These are phyloP conservation scores for Agaricus sinodeliciosus DNA, from an alignment of 768 basidiomycete genomes.

Conservation along the genomic window DNA sequence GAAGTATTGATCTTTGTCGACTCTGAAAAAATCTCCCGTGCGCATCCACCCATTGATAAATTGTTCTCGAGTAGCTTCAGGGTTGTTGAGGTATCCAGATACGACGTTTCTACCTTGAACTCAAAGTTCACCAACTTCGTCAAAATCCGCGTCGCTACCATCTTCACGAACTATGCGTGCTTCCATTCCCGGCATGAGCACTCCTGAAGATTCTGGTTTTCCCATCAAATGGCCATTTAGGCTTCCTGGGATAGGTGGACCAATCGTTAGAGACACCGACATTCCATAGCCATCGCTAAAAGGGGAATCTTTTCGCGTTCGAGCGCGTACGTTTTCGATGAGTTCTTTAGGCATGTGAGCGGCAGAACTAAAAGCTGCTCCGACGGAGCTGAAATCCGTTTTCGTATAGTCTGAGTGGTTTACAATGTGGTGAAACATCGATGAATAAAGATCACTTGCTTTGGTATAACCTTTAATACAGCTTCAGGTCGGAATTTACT, in stretches of 20 bases:
- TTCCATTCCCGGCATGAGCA: slow-evolving; percentile 57
- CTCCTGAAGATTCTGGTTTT: slow-evolving; percentile 41
- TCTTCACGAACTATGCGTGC: slow-evolving; percentile 53
- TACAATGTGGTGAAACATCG: too few species aligned
- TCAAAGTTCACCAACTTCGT: slow-evolving; percentile 64
- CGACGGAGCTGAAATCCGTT: too few species aligned
- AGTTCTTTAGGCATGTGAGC: slow-evolving; percentile 62
- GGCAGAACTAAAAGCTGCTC: slow-evolving; percentile 47
- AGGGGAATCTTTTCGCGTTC: slow-evolving; percentile 25
- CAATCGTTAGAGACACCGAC: slow-evolving; percentile 53
- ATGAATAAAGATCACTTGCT: too few species aligned
- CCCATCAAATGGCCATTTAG: slow-evolving; percentile 34
- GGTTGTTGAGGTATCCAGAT: slow-evolving; percentile 67
- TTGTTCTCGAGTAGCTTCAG: slow-evolving; percentile 53
- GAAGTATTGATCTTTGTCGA: slow-evolving; percentile 52
- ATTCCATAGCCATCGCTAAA: slow-evolving; percentile 56
- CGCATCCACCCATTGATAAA: slow-evolving; percentile 69
- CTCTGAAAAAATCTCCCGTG: slow-evolving; percentile 65
- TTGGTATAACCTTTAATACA: too few species aligned
- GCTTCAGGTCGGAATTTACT: too few species aligned
- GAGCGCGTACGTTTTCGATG: slow-evolving; percentile 27
- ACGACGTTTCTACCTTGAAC: slow-evolving; percentile 48
- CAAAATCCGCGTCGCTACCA: slow-evolving; percentile 41
- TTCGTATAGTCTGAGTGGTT: too few species aligned
- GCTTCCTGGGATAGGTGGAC: slow-evolving; percentile 35